Base-by-base conservation (phyloP, 257 asterid genomes). In the Paraleonurus japonicus region DNA sequence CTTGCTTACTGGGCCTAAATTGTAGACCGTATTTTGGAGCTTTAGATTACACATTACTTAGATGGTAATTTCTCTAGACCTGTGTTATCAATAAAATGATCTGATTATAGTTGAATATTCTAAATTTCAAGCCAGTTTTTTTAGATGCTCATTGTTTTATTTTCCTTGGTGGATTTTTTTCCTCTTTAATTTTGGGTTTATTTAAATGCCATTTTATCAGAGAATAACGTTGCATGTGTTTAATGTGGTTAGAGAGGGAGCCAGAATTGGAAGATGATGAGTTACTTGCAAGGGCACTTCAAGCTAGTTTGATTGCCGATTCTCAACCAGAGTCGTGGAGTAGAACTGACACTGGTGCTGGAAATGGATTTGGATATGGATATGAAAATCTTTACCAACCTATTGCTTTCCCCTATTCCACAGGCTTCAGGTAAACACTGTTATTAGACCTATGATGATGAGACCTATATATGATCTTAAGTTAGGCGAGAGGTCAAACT, bases 201-300 rank as follows among this genome's bases (percentile, higher is more conserved):
- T 32, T 51, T 26, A 3, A 7, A 17, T 63, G 28, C 45, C 7
- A 16, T 1, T 57, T 73, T 70, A 7, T 24, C 27, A 5, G 51
- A 64, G 22, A 65, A 39, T 59, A 62, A 30, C 37, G 73, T 68
- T 80, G 67, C 54, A 48, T 67, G 32, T 70, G 41, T 45, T 4
- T 71, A 28, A 67, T 75, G 61, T 81, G 43, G 61, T 54, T 77
- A 87, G 98, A 80, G 70, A 71, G 69, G 61, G 90, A 81, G 26
- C 80, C 89, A 33, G 88, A 87, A 80, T 59, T 88, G 65, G 81
- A 88, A 66, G 90, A 88, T 67, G 95, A 90, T 61, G 97, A 90
- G 81, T 83, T 78, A 76, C 88, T 90, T 50, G 97, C 97, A 41
- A 86, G 83, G 78, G 92, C 90, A 72, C 81, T 87, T 69, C 97